Evolutionary conservation across 2,329 filamentous ascomycete genomes (phyloP).

Genomic region (Penicillium thymicola): DNA sequence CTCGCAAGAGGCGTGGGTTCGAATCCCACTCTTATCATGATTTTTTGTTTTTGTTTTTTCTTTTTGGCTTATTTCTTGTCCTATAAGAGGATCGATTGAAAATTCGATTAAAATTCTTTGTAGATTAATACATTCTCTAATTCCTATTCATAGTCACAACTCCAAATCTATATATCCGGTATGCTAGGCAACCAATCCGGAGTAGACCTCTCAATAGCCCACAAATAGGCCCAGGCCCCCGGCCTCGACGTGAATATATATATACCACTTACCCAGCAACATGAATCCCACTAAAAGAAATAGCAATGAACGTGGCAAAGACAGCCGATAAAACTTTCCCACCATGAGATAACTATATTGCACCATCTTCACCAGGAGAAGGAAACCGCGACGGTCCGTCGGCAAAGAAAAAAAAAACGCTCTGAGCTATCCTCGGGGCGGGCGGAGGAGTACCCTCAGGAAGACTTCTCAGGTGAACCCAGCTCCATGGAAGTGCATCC

Average conservation of each 20-base stretch:
- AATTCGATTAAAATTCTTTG: no score
- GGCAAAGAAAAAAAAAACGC: background rate
- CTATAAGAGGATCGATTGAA: no score
- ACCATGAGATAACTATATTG: background rate
- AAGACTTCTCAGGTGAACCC: no score
- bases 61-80: no score
- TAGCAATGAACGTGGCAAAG: background rate
- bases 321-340: background rate
- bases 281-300: background rate
- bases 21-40: constrained; percentile 11
- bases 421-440: background rate
- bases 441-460: no score
- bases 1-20: constrained; percentile 12
- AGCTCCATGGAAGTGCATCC: background rate
- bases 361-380: background rate
- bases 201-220: no score
- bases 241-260: background rate
- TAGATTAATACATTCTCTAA: no score
- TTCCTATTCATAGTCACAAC: background rate
- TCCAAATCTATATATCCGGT: background rate
- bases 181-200: background rate
- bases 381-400: background rate
- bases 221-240: no score
- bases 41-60: background rate
- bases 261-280: background rate